Conservation (phyloP, 2,329 filamentous ascomycete genomes). For the Byssoonygena ceratinophila region DNA sequence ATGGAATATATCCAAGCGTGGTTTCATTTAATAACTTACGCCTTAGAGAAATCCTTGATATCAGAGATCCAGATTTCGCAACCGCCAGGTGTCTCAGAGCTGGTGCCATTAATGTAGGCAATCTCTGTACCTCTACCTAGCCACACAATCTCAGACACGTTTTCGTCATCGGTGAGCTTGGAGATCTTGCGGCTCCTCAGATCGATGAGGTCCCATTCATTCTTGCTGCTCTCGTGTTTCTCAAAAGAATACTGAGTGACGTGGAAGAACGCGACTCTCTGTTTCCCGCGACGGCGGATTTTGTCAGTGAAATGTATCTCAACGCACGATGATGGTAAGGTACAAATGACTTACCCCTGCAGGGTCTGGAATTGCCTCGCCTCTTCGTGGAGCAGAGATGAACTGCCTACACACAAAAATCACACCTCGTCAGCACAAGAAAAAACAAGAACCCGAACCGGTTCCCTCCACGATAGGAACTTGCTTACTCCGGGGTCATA, state of each 20-base stretch:
- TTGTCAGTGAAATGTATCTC: neutral
- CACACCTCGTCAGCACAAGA: neutral
- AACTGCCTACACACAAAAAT: constrained; percentile 24
- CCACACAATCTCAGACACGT: constrained; percentile 65
- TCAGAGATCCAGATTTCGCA: constrained; percentile 33
- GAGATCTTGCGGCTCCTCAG: constrained; percentile 55
- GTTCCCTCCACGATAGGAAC: neutral
- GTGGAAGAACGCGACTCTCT: constrained; percentile 41
- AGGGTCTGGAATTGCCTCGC: constrained; percentile 31
- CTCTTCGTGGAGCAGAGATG: constrained; percentile 30
- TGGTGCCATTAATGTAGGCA: constrained; percentile 45
- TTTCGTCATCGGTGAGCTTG: constrained; percentile 53
- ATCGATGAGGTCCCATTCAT: constrained; percentile 59
- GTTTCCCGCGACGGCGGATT: neutral
- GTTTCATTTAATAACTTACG: constrained; percentile 19
- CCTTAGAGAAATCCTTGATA: constrained; percentile 24
- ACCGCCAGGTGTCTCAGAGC: constrained; percentile 32
- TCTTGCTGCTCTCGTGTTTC: constrained; percentile 51
- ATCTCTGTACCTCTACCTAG: constrained; percentile 53
- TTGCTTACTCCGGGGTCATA: constrained; percentile 22
- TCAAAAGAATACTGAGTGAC: constrained; percentile 71
- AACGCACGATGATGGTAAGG: neutral
- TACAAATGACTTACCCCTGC: constrained; percentile 29
- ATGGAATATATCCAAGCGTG: neutral
- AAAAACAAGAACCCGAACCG: neutral